A percentile compares a stretch with the other conserved stretches of the same genome.
These are phyloP conservation scores for Podospora conica DNA, from an alignment of 495 filamentous ascomycete species.

Conservation along the genomic window DNA sequence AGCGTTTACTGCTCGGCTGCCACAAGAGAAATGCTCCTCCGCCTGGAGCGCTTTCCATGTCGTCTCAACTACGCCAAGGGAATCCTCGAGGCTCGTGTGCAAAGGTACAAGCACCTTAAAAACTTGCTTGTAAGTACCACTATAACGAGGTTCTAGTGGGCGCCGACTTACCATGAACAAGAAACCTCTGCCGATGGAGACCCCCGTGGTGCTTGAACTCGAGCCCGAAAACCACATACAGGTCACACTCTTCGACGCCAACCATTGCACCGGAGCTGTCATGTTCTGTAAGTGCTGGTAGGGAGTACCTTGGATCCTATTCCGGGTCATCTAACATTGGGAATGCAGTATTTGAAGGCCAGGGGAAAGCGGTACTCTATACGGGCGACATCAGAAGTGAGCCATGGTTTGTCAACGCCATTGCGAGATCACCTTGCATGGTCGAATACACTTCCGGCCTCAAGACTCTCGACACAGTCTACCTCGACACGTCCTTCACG, in stretches of 20 bases:
- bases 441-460: slow-evolving; percentile 66
- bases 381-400: slow-evolving; percentile 87
- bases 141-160: background rate
- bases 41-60: slow-evolving; percentile 69
- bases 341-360: slow-evolving; percentile 63
- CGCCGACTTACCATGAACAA: slow-evolving; percentile 18
- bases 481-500: slow-evolving; percentile 81
- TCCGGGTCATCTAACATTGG: background rate
- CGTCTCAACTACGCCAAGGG: slow-evolving; percentile 72
- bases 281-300: slow-evolving; percentile 59
- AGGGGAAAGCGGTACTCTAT: slow-evolving; percentile 73
- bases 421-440: slow-evolving; percentile 64
- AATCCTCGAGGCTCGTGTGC: slow-evolving; percentile 63
- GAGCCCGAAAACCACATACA: slow-evolving; percentile 58
- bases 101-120: slow-evolving; percentile 67
- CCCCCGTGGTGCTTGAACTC: slow-evolving; percentile 72
- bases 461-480: slow-evolving; percentile 68
- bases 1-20: slow-evolving; percentile 82
- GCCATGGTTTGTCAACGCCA: slow-evolving; percentile 47
- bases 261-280: slow-evolving; percentile 86
- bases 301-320: background rate
- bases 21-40: slow-evolving; percentile 71
- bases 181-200: slow-evolving; percentile 80
- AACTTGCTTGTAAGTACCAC: slow-evolving; percentile 50
- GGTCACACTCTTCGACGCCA: slow-evolving; percentile 85